These are phyloP conservation scores for Boletus fagicola DNA, from an alignment of 768 basidiomycete genomes.

Conservation along the genomic window DNA sequence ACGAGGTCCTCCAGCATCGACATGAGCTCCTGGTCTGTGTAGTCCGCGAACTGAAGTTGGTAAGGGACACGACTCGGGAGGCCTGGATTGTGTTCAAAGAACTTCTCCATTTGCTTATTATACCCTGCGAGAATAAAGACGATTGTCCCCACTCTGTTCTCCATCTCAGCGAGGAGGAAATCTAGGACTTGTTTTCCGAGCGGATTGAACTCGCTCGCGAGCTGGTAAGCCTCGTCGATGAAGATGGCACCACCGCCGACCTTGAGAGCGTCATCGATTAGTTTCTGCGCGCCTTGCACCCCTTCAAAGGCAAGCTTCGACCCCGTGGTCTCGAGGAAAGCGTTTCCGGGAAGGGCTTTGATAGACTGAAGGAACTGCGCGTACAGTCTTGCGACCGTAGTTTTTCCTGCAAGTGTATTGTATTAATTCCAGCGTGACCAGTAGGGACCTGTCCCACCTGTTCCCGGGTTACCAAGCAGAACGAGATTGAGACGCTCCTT, in stretches of 20 bases:
- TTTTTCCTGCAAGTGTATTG: background rate
- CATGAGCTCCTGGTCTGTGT: too few species aligned
- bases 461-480: background rate
- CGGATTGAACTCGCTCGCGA: background rate
- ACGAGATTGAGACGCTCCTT: background rate
- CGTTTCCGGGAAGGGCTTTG: background rate
- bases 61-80: too few species aligned
- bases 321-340: background rate
- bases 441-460: background rate
- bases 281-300: background rate
- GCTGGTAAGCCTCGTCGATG: background rate
- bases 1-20: background rate
- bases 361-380: background rate
- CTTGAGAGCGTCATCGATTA: background rate
- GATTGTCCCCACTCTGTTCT: background rate
- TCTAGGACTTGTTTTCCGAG: background rate
- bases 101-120: background rate
- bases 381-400: background rate
- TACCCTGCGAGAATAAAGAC: background rate
- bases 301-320: background rate
- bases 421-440: background rate
- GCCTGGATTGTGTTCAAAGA: background rate
- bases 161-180: background rate
- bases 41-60: too few species aligned
- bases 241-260: background rate